Conservation (phyloP, 1,139 yeast genomes). For the Nakaseomyces sp. region DNA sequence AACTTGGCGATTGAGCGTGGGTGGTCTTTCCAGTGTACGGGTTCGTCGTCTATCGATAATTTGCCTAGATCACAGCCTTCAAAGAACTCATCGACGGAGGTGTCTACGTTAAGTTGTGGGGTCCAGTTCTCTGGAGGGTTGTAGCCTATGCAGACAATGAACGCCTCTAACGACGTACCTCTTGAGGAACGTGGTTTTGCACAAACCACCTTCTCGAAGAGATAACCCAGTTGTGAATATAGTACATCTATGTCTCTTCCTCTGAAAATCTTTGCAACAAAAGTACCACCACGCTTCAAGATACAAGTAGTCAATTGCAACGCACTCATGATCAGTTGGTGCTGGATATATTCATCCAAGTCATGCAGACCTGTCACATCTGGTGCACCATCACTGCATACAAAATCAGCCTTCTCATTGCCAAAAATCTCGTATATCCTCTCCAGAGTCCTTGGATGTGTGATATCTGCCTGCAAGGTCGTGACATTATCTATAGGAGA, state of each 20-base stretch:
- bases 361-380: slow-evolving; percentile 97
- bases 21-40: slow-evolving; percentile 40
- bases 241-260: slow-evolving; percentile 91
- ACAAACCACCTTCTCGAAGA: slow-evolving; percentile 81
- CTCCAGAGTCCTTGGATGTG: slow-evolving; percentile 82
- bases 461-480: slow-evolving; percentile 89
- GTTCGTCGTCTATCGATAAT: slow-evolving; percentile 36
- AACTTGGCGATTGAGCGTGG: slow-evolving; percentile 76
- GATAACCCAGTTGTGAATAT: slow-evolving; percentile 76
- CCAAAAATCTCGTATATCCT: slow-evolving; percentile 72
- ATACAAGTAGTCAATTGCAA: slow-evolving; percentile 83
- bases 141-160: slow-evolving; percentile 85
- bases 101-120: slow-evolving; percentile 50
- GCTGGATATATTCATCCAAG: slow-evolving; percentile 92
- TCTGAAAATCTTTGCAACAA: slow-evolving; percentile 91
- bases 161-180: slow-evolving; percentile 89
- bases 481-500: slow-evolving; percentile 85
- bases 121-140: slow-evolving; percentile 75
- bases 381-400: slow-evolving; percentile 96
- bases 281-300: slow-evolving; percentile 78
- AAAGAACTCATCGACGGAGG: slow-evolving; percentile 75
- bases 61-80: slow-evolving; percentile 55
- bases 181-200: slow-evolving; percentile 94
- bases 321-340: slow-evolving; percentile 85
- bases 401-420: slow-evolving; percentile 90